Base-by-base conservation (phyloP, 371 early-diverging fungal species). In the Coemansia sp. region DNA sequence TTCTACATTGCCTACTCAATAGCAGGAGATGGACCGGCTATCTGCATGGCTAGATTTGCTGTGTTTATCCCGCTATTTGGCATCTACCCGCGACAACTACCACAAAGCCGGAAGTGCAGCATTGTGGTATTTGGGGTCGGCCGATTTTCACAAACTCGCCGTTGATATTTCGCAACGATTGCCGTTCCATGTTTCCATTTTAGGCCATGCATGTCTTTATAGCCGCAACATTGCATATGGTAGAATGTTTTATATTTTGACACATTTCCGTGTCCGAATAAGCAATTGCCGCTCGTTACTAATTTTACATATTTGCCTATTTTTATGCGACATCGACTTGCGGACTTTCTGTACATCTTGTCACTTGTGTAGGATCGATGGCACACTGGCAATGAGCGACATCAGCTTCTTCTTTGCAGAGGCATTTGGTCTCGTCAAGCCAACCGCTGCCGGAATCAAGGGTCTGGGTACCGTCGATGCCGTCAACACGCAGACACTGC, bases 401-500 rank as follows among this genome's bases (percentile, higher is more conserved):
- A 11, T 41, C 26, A 69, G 72, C 24, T 77, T 71, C 51, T 77
- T 77, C 55, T 77, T 56, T 56, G 77, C 77, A 17, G 73, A 68
- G 26, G 63, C 69, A 17, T 66, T 63, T 29, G 57, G 57, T 13
- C 73, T 77, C 3, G 63, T 69, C 6, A 57, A 52, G 52, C 72
- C 77, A 1, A 68, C 77, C 3, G 51, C 24, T n/a, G 21, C 62
- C 11, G 77, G 66, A 12, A 65, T 72, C 63, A 77, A 77, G 61
- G 69, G 77, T 19, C 57, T 70, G 46, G 48, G 36, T 15, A 63
- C 72, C 26, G 73, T 77, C 48, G 51, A 65, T 23, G 59, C 63
- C 23, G 40, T 77, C 12, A 52, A 71, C 26, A 40, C 57, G 19
- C 26, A 51, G 4, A 36, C 41, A 23, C 66, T 77, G n/a, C 39